Base-by-base conservation (phyloP, 768 basidiomycete species). In the Tylopilus intermedius region DNA sequence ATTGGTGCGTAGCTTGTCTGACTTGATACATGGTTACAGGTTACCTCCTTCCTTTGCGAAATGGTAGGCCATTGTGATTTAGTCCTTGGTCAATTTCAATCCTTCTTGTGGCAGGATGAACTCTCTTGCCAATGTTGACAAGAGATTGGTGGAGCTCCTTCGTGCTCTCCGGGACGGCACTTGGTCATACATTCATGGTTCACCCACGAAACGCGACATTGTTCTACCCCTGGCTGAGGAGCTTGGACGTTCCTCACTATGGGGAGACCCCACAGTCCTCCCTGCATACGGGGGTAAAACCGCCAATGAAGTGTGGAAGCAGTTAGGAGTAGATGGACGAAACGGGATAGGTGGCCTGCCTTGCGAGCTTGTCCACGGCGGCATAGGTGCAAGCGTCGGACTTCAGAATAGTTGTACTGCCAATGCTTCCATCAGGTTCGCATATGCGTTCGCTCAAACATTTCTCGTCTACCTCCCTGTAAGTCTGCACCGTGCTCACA, bases 381-480 rank as follows among this genome's bases (percentile, higher is more conserved):
- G 72, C n/a, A 69, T 81, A 35, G 78, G 78, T 32, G 61, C 71
- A 21, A 72, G 60, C 18, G 58, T 79, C 14, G 78, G 79, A 10
- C 67, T 83, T 4, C 74, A 74, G 27, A 68, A 70, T 15, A 85
- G 80, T 59, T 90, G 89, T 62, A 71, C 74, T 0, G 75, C 76
- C 32, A 90, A 90, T 63, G 73, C 78, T 3, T 58, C 57, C 0
- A 63, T 84, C 43, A 74, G 89, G 50, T 78, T 78, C 13, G 44
- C 72, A 11, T 74, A 73, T 47, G 86, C 79, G 0, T 88, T 89
- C 62, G 58, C 76, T 14, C 74, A 89, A 62, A 81, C 86, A 0
- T 61, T 88, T 15, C 73, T 74, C 1, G 77, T 90, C 24, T 88
- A 90, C 62, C 69, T 88, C 44, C 89, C 89, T 3, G 89, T 89